A percentile compares a stretch with the other conserved stretches of the same genome.
phyloP scores from a whole-genome alignment of 495 filamentous ascomycete species.

The Xylaria intraflava region DNA sequence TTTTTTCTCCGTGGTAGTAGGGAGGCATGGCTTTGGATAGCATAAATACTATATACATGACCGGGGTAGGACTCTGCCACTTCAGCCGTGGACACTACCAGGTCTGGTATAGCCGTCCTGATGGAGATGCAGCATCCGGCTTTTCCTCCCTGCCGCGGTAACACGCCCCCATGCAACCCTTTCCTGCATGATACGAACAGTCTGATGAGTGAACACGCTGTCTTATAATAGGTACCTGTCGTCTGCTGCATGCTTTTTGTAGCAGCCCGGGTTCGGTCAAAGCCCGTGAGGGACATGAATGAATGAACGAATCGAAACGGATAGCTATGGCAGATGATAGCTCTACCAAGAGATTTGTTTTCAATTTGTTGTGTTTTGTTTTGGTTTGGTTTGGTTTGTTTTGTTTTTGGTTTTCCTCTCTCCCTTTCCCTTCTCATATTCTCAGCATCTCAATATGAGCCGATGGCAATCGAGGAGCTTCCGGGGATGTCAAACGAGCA shows the following conservation, averaged over 20 bases:
- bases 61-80: neutral
- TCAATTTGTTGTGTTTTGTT: too few species aligned
- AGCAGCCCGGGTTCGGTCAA: neutral
- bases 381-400: too few species aligned
- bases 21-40: neutral
- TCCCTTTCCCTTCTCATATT: too few species aligned
- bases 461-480: constrained; percentile 1
- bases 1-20: neutral
- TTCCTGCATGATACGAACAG: constrained; percentile 5
- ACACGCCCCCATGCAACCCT: neutral
- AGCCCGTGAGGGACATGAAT: neutral
- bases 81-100: neutral
- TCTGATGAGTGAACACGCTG: constrained; percentile 7
- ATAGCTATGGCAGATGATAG: too few species aligned
- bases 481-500: constrained; percentile 6
- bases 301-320: too few species aligned
- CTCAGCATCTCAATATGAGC: neutral
- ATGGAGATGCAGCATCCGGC: constrained; percentile 10
- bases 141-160: constrained; percentile 8
- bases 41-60: neutral
- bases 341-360: too few species aligned
- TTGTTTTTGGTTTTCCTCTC: too few species aligned
- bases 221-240: constrained; percentile 1
- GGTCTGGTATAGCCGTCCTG: neutral
- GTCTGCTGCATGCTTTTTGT: constrained; percentile 4